phyloP scores from a whole-genome alignment of 1,284 basidiomycete genomes.

The Cryptococcus jaspeensis region DNA sequence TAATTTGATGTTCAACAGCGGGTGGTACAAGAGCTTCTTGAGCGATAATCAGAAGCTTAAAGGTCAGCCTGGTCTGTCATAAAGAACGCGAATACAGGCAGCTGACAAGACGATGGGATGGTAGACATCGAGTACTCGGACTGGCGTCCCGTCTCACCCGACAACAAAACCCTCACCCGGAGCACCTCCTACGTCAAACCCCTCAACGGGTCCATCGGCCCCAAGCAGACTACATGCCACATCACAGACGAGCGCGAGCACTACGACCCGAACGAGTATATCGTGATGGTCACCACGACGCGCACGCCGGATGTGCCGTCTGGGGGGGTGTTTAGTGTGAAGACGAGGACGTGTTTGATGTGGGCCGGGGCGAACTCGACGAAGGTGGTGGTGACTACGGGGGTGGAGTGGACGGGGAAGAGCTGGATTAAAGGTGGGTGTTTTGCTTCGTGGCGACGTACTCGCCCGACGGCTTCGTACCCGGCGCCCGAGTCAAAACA shows the following conservation, averaged over 20 bases:
- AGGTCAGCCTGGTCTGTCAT: conserved; percentile 56
- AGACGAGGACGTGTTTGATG: conserved; percentile 89
- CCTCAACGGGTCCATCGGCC: conserved; percentile 80
- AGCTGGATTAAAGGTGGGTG: conserved; percentile 88
- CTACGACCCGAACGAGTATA: conserved; percentile 80
- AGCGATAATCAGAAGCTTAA: conserved; percentile 80
- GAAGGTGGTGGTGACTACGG: conserved; percentile 79
- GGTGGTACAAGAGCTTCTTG: conserved; percentile 94
- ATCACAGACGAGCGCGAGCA: conserved; percentile 79
- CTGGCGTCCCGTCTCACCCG: conserved; percentile 67
- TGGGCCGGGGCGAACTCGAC: conserved; percentile 82
- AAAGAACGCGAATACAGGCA: too few species aligned
- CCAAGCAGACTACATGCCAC: conserved; percentile 92
- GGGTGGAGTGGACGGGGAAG: conserved; percentile 93
- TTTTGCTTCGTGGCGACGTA: background rate
- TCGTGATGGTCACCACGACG: conserved; percentile 83
- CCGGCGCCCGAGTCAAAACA: too few species aligned
- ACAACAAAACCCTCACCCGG: conserved; percentile 71
- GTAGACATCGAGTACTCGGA: conserved; percentile 88
- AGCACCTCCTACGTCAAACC: conserved; percentile 97
- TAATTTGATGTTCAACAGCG: conserved; percentile 93
- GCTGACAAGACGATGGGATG: too few species aligned
- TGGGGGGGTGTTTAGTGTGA: conserved; percentile 86
- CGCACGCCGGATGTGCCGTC: conserved; percentile 92
- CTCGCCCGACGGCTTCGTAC: background rate